phyloP scores from a whole-genome alignment of 345 rosid genomes.

The Ailanthus altissimus region DNA sequence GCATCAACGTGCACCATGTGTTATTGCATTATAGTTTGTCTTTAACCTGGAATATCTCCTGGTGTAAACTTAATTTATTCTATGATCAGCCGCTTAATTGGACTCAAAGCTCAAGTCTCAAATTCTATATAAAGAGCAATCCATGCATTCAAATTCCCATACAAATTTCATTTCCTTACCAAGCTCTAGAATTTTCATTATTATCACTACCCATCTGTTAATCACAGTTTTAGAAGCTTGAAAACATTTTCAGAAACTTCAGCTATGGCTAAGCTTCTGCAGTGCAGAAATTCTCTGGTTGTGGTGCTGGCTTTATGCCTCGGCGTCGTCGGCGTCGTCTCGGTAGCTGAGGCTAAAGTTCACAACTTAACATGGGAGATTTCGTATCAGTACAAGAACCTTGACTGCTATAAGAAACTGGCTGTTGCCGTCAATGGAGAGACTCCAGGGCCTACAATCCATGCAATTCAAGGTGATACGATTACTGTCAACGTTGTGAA shows the following conservation, averaged over 20 bases:
- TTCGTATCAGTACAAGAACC: conserved; percentile 22
- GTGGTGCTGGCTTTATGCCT: background rate
- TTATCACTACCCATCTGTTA: too few relatives aligned
- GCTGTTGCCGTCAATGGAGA: conserved; percentile 27
- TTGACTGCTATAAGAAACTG: conserved; percentile 27
- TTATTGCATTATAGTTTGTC: too few relatives aligned
- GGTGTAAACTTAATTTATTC: background rate
- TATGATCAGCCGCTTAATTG: background rate
- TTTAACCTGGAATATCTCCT: background rate
- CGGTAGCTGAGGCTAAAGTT: background rate
- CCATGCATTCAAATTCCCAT: background rate
- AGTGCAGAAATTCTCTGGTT: background rate
- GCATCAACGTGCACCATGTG: background rate
- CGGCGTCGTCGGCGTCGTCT: conserved; percentile 2
- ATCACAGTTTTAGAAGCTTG: background rate
- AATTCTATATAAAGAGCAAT: background rate
- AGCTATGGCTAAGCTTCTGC: background rate
- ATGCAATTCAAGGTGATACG: conserved; percentile 22
- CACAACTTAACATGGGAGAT: conserved; percentile 24
- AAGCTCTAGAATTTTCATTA: background rate
- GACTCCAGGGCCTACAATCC: conserved; percentile 30
- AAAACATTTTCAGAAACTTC: background rate
- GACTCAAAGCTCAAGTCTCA: background rate
- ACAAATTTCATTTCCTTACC: background rate
- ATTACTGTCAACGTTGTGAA: conserved; percentile 16